These are phyloP conservation scores for Spatholobus suberectus DNA, from an alignment of 306 rosid genomes.

Conservation along the genomic window DNA sequence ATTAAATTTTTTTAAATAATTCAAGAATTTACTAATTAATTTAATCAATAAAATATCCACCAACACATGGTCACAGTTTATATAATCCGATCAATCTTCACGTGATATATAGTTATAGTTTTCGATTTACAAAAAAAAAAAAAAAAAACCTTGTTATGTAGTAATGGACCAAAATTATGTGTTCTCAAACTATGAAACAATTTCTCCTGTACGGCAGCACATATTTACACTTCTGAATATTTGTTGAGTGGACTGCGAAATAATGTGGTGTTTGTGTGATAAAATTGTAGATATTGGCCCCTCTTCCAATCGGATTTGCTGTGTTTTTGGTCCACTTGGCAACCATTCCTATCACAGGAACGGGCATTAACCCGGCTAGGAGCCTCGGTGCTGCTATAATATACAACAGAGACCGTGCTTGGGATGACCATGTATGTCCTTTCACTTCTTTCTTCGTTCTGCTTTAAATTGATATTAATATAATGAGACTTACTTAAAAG, in stretches of 20 bases:
- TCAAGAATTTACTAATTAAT: no score
- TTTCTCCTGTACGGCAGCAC: no score
- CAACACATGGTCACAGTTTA: no score
- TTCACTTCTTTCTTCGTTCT: neutral
- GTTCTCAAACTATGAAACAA: no score
- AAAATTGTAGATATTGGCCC: constrained; percentile 80
- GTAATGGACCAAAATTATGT: no score
- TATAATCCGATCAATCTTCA: no score
- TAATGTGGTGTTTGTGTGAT: neutral
- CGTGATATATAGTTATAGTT: no score
- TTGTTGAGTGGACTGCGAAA: neutral
- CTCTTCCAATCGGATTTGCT: constrained; percentile 94
- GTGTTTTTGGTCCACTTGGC: constrained; percentile 98
- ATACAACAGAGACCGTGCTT: constrained; percentile 73
- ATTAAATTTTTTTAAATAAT: no score
- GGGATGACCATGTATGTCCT: constrained; percentile 75
- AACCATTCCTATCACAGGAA: constrained; percentile 93
- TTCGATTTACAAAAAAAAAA: no score
- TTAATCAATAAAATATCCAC: no score
- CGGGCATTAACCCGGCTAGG: constrained; percentile 93
- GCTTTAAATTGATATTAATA: neutral
- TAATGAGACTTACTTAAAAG: constrained; percentile 24
- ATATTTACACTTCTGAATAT: no score
- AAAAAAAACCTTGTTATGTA: no score
- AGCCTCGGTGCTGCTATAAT: constrained; percentile 95